A percentile compares a stretch with the other conserved stretches of the same genome.
Conservation (phyloP, 495 filamentous ascomycete species). For the Hyaloscypha hepaticicola region DNA sequence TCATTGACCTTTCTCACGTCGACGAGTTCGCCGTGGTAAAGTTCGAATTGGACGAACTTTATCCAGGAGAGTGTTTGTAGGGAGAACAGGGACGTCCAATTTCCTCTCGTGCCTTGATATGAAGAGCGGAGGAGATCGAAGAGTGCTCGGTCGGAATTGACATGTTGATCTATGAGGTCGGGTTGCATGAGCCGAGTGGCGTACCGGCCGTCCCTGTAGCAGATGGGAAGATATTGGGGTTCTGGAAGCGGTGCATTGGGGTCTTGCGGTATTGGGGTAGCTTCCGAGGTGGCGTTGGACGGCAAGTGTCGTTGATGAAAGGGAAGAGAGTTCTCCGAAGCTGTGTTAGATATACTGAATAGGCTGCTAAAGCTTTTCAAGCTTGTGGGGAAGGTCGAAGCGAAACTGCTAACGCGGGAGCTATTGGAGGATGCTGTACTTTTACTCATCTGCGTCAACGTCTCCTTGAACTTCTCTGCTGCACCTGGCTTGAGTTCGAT, state of each 20-base stretch:
- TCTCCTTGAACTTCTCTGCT: background rate
- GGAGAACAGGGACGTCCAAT: conserved; percentile 4
- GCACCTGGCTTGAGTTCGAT: conserved; percentile 15
- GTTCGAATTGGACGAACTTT: conserved; percentile 25
- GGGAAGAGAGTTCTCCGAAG: too few species aligned
- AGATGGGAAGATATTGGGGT: conserved; percentile 17
- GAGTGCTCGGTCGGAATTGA: conserved; percentile 11
- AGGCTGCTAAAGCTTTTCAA: too few species aligned
- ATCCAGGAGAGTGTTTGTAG: conserved; percentile 15
- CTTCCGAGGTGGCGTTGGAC: too few species aligned
- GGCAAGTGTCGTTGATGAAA: too few species aligned
- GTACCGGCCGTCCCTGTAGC: conserved; percentile 10
- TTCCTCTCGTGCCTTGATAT: conserved; percentile 7
- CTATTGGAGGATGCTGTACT: background rate
- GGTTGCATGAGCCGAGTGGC: conserved; percentile 24
- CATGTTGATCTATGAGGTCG: conserved; percentile 6
- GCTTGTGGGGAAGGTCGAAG: too few species aligned
- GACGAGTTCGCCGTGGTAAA: conserved; percentile 15
- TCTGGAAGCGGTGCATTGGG: background rate
- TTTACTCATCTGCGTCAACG: background rate
- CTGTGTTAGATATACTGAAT: too few species aligned
- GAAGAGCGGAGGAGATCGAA: conserved; percentile 15
- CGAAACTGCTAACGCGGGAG: too few species aligned
- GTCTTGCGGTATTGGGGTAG: background rate
- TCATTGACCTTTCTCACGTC: conserved; percentile 22